Base-by-base conservation (phyloP, 345 rosid genomes). In the Hypericum perforatum region DNA sequence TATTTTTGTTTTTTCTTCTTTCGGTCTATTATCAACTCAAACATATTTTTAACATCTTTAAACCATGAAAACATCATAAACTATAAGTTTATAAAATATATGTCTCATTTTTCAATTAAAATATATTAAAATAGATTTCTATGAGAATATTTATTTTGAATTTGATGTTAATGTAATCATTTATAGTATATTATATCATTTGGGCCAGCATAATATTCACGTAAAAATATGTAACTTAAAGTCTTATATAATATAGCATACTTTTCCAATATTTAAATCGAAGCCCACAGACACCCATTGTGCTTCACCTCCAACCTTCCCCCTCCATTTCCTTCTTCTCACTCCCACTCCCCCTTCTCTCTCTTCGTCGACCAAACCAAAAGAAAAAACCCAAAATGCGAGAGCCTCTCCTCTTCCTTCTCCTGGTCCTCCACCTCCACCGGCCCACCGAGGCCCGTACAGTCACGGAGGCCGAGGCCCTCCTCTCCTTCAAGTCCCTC, bases 401-500 rank as follows among this genome's bases (percentile, higher is more conserved):
- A n/a, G 12, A 2, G 10, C 50, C 6, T 7, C 22, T 46, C 50
- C 22, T 46, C 50, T 6, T 7, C 16, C 22, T 46, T 9, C 13
- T 46, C 16, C 50, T 46, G 11, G 0, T 14, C 32, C 32, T 13
- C 6, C 50, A 12, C 50, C 50, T 13, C 22, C 15, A 13, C 50
- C 22, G 10, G 0, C 15, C 50, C 9, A 13, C 50, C 50, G 7
- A 16, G 8, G 50, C 15, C 22, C 50, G 50, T 11, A 4, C 22
- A 2, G 9, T 46, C 8, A 13, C 50, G 9, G 50, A 46, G 22
- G 6, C 50, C 50, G 22, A 14, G 22, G 80, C 71, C n/a, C 79
- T 81, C 56, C 75, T 78, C 7, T 67, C 61, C 53, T 71, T 78
- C 67, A 78, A 66, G 60, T 66, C 44, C 58, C 16, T 62, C 11